Evolutionary conservation across 139 green algal species (phyloP).

Genomic region (Penium margaritaceum): DNA sequence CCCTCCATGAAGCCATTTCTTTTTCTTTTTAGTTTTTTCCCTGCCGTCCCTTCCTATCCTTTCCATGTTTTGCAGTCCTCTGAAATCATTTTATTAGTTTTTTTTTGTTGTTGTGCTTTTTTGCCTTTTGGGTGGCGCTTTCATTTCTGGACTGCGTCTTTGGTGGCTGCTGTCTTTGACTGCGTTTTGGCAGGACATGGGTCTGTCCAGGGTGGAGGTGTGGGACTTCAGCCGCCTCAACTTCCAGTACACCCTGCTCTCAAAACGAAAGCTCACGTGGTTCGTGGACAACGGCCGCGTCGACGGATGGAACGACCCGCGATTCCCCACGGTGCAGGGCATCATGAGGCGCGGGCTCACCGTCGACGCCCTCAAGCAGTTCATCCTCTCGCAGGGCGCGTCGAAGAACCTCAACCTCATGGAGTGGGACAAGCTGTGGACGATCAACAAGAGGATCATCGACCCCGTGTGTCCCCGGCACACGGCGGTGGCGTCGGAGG

Average conservation of each 20-base stretch:
- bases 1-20: too few species aligned
- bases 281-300: conserved; percentile 68
- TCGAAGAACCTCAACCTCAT: conserved; percentile 75
- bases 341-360: conserved; percentile 72
- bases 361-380: conserved; percentile 67
- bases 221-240: conserved; percentile 85
- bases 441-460: conserved; percentile 90
- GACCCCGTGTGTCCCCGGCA: conserved; percentile 70
- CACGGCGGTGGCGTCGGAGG: conserved; percentile 65
- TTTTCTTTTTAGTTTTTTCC: too few species aligned
- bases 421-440: conserved; percentile 99
- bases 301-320: conserved; percentile 84
- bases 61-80: too few species aligned
- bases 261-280: conserved; percentile 88
- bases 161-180: too few species aligned
- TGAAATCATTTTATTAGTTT: too few species aligned
- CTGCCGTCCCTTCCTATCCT: not conserved
- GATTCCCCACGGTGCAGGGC: conserved; percentile 94
- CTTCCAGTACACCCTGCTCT: conserved; percentile 74
- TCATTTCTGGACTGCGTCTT: too few species aligned
- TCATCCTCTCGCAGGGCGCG: conserved; percentile 90
- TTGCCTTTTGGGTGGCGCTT: too few species aligned
- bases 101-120: too few species aligned
- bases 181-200: conserved; percentile 41
- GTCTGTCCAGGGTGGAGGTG: conserved; percentile 73